Conservation (phyloP, 2,329 filamentous ascomycete genomes). For the Scedosporium boydii region DNA sequence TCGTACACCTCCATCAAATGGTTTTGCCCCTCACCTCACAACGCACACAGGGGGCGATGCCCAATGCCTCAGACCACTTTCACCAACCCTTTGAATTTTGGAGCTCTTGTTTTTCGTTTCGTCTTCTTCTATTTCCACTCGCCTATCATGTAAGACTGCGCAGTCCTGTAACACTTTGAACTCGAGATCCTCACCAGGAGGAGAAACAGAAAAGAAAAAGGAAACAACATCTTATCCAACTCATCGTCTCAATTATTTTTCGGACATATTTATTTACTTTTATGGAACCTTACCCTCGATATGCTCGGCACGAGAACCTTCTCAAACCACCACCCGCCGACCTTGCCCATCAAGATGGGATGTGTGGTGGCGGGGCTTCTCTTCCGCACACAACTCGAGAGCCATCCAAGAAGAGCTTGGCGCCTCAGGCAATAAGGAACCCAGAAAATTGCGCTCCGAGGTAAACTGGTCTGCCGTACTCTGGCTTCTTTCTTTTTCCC, state of each 20-base stretch:
- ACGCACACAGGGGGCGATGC: not conserved
- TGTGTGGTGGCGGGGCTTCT: constrained; percentile 4
- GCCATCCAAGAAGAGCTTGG: not conserved
- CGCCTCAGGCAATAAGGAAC: constrained; percentile 4
- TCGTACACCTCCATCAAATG: not conserved
- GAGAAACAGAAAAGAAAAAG: not conserved
- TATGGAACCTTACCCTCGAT: not conserved
- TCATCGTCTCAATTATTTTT: not conserved
- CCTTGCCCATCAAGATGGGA: not conserved
- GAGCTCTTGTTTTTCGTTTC: not conserved
- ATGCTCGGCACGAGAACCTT: not conserved
- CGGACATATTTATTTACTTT: not conserved
- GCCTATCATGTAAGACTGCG: not conserved
- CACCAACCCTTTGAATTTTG: not conserved
- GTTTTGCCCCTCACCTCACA: not conserved
- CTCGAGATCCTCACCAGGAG: not conserved
- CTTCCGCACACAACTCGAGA: not conserved
- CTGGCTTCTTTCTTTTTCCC: not conserved
- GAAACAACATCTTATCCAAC: not conserved
- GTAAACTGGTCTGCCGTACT: constrained; percentile 2
- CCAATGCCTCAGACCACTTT: not conserved
- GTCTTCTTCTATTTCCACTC: not conserved
- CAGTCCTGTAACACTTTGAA: not conserved
- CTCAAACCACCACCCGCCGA: not conserved
- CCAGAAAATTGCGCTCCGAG: not conserved